phyloP scores from a whole-genome alignment of 768 basidiomycete genomes.

The Sporobolomyces phaffii region DNA sequence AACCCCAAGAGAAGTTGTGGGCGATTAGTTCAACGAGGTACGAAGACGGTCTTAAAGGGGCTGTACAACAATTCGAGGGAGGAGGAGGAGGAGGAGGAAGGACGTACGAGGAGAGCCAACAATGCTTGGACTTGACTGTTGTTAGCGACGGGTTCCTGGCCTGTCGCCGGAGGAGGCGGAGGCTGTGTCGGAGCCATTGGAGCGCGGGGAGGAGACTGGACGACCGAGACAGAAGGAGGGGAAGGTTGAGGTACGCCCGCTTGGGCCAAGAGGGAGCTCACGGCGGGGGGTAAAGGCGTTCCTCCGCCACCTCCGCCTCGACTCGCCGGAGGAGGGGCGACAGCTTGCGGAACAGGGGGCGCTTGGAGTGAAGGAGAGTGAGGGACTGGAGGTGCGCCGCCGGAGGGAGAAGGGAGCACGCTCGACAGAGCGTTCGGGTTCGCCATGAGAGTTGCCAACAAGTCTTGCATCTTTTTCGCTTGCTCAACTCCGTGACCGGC shows the following conservation, averaged over 20 bases:
- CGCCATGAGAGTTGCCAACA: slow-evolving; percentile 33
- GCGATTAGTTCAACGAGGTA: background rate
- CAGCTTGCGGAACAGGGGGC: background rate
- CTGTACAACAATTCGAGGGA: too few relatives aligned
- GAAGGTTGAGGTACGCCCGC: background rate
- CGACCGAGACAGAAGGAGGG: background rate
- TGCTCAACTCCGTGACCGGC: slow-evolving; percentile 16
- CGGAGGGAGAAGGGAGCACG: background rate
- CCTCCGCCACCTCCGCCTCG: background rate
- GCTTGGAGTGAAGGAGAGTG: background rate
- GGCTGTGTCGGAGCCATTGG: background rate
- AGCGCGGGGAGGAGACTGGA: background rate
- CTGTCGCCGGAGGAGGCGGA: background rate
- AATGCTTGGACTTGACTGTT: slow-evolving; percentile 24
- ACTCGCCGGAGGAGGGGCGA: background rate
- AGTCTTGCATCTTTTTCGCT: slow-evolving; percentile 35
- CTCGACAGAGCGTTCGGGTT: slow-evolving; percentile 8
- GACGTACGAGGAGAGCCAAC: slow-evolving; percentile 17
- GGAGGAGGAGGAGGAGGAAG: background rate
- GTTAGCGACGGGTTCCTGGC: background rate
- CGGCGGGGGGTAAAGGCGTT: slow-evolving; percentile 5
- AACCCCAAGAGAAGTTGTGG: background rate
- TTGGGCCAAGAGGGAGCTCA: slow-evolving; percentile 5
- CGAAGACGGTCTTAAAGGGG: too few relatives aligned
- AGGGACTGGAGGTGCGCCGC: background rate